Evolutionary conservation across 2,329 filamentous ascomycete species (phyloP).

Genomic region (Albophoma yamanashiensis): DNA sequence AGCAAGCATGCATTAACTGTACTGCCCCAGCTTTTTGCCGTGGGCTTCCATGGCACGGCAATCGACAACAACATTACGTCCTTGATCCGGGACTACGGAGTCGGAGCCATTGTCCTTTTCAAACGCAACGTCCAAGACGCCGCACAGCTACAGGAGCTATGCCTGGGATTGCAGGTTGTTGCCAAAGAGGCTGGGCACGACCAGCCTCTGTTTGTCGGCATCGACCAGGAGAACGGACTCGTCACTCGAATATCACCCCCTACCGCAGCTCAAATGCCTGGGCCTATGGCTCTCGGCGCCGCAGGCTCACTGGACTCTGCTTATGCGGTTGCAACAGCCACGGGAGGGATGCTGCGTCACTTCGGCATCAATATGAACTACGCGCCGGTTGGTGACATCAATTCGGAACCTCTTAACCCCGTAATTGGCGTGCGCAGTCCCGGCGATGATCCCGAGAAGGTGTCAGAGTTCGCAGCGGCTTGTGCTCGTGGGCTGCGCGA

Average conservation of each 20-base stretch:
- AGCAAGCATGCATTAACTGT: background rate
- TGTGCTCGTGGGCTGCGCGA: constrained; percentile 11
- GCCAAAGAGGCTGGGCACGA: constrained; percentile 12
- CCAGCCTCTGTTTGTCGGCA: constrained; percentile 14
- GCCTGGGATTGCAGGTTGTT: constrained; percentile 10
- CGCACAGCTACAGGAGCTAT: constrained; percentile 10
- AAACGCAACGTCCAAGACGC: constrained; percentile 14
- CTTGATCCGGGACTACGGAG: constrained; percentile 13
- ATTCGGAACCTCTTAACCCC: constrained; percentile 15
- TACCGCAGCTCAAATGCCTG: constrained; percentile 12
- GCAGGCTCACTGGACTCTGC: constrained; percentile 7
- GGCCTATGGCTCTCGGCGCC: constrained; percentile 14
- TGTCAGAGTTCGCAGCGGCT: constrained; percentile 9
- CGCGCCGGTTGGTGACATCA: constrained; percentile 14
- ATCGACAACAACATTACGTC: constrained; percentile 11
- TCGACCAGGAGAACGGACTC: constrained; percentile 16
- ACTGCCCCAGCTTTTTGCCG: constrained; percentile 11
- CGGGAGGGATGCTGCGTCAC: constrained; percentile 10
- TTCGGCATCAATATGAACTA: constrained; percentile 19
- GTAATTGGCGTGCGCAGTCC: constrained; percentile 15
- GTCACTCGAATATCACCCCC: constrained; percentile 15
- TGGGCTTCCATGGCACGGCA: constrained; percentile 13
- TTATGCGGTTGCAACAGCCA: constrained; percentile 9
- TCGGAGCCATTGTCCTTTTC: constrained; percentile 15
- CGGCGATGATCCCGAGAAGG: constrained; percentile 10